Percentiles rank a stretch among this genome's conserved stretches.
Evolutionary conservation across 1,139 yeast genomes (phyloP).

Genomic region (Suhomyces chickasaworum): DNA sequence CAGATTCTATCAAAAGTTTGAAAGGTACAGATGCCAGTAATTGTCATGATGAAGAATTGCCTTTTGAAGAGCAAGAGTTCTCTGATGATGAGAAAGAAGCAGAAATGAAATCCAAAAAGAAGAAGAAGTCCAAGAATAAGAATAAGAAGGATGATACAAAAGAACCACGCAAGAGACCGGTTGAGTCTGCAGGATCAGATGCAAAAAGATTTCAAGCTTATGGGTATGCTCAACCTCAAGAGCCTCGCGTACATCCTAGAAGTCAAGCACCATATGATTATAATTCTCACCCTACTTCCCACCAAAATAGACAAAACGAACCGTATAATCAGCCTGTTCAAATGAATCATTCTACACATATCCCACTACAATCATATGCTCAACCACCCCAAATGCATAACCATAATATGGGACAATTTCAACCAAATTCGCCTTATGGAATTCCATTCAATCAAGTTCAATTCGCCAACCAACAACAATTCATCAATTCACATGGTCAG

Average conservation of each 20-base stretch:
- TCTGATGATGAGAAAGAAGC: constrained; percentile 88
- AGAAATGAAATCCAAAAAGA: constrained; percentile 31
- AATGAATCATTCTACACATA: neutral
- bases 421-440: constrained; percentile 7
- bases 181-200: constrained; percentile 8
- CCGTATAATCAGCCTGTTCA: neutral
- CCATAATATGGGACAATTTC: constrained; percentile 1
- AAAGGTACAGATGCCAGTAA: constrained; percentile 96
- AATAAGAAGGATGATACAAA: constrained; percentile 27
- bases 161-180: constrained; percentile 15
- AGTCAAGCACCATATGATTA: neutral
- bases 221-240: constrained; percentile 24
- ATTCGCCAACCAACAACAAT: constrained; percentile 1
- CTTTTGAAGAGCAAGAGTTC: constrained; percentile 90
- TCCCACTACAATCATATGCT: neutral
- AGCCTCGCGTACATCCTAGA: constrained; percentile 14
- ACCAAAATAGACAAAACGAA: constrained; percentile 2
- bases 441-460: constrained; percentile 9
- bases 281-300: constrained; percentile 15
- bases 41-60: constrained; percentile 90
- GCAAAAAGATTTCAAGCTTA: constrained; percentile 26
- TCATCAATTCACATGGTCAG: neutral
- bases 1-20: constrained; percentile 64
- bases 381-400: neutral
- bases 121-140: constrained; percentile 35